Percentiles rank a stretch among this genome's conserved stretches.
Evolutionary conservation across 192 early-diverging fungal genomes (phyloP).

Genomic region (Anaeromyces robustus): DNA sequence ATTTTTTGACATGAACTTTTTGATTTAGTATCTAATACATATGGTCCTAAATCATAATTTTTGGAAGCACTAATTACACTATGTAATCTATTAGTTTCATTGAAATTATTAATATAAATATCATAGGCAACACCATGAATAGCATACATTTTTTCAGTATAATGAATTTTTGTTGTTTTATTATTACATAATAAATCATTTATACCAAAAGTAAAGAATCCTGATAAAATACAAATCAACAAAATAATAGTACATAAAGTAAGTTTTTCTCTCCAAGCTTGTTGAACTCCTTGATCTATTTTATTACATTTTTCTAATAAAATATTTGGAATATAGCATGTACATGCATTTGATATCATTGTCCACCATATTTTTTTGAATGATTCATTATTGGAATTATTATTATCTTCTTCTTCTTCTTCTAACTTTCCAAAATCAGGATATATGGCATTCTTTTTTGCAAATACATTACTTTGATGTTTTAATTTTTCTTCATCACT

Average conservation of each 20-base stretch:
- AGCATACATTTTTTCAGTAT: conserved; percentile 14
- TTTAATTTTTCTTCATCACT: not conserved
- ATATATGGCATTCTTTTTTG: not conserved
- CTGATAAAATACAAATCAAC: conserved; percentile 11
- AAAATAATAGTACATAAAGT: conserved; percentile 23
- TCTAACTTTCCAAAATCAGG: not conserved
- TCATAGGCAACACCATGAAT: not conserved
- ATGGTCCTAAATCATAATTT: not conserved
- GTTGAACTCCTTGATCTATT: conserved; percentile 12
- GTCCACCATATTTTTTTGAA: not conserved
- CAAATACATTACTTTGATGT: not conserved
- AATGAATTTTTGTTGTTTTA: not conserved
- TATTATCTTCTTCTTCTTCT: not conserved
- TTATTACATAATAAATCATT: conserved; percentile 17
- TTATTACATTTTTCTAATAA: conserved; percentile 4
- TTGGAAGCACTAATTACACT: not conserved
- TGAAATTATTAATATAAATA: conserved; percentile 19
- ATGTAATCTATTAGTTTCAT: conserved; percentile 9
- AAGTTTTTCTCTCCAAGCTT: conserved; percentile 32
- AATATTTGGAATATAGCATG: conserved; percentile 1
- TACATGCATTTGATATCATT: not conserved
- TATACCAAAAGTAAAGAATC: conserved; percentile 26
- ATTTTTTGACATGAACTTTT: not conserved
- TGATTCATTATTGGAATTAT: not conserved
- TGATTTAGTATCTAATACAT: not conserved